Conservation (phyloP, 1,139 yeast species). For the Pichia norvegensis region DNA sequence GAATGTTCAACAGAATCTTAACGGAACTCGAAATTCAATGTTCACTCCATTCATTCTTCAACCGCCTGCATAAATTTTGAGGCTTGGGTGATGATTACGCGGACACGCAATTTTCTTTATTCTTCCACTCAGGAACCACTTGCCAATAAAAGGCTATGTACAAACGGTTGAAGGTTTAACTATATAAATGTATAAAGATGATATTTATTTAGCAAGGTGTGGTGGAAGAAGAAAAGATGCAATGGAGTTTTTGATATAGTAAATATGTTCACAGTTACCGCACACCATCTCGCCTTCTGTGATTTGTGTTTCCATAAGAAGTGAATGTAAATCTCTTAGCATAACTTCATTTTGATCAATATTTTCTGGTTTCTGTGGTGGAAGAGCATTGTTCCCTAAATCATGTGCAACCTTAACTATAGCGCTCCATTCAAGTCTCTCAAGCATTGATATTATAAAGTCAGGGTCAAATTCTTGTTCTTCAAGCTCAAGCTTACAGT, state of each 20-base stretch:
- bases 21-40: not conserved
- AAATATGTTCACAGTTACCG: slow-evolving; percentile 76
- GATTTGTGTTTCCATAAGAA: slow-evolving; percentile 80
- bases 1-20: not conserved
- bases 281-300: slow-evolving; percentile 86
- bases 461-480: slow-evolving; percentile 81
- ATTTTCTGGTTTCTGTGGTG: slow-evolving; percentile 56
- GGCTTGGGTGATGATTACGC: too few species aligned
- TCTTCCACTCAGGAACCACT: too few species aligned
- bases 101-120: too few species aligned
- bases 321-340: slow-evolving; percentile 66
- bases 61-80: too few species aligned
- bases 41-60: too few species aligned
- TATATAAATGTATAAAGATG: not conserved
- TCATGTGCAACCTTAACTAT: slow-evolving; percentile 67
- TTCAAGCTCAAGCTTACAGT: slow-evolving; percentile 66
- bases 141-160: too few species aligned
- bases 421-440: slow-evolving; percentile 85
- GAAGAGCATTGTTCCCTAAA: slow-evolving; percentile 61
- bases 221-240: slow-evolving; percentile 95
- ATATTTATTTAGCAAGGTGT: slow-evolving; percentile 50
- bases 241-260: slow-evolving; percentile 84
- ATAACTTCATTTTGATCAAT: slow-evolving; percentile 39
- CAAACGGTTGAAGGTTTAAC: not conserved
- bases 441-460: slow-evolving; percentile 68